phyloP scores from a whole-genome alignment of 768 basidiomycete genomes.

The Suillus occidentalis region DNA sequence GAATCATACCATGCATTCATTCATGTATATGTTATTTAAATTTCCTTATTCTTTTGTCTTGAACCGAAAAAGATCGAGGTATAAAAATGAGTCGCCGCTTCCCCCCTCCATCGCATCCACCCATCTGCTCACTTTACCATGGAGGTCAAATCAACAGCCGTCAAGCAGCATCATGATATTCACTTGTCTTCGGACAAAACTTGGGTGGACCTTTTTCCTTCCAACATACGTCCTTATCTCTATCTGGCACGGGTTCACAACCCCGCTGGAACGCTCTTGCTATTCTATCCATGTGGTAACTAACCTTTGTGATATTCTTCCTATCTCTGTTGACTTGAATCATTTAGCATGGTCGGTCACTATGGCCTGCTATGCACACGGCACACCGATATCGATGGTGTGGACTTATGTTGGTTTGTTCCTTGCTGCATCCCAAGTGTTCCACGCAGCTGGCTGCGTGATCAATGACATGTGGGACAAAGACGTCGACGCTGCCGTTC shows the following conservation, averaged over 20 bases:
- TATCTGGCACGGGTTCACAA: background rate
- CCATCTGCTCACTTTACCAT: background rate
- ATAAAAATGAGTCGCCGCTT: background rate
- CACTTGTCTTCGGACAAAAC: background rate
- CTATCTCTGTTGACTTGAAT: background rate
- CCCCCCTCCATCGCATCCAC: background rate
- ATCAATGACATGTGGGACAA: slow-evolving; percentile 1
- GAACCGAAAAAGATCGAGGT: background rate
- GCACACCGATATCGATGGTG: background rate
- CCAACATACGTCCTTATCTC: background rate
- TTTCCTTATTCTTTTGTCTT: background rate
- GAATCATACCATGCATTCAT: too few relatives aligned
- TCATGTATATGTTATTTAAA: background rate
- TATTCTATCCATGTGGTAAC: background rate
- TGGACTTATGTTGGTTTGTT: background rate
- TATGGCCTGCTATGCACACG: background rate
- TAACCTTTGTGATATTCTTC: background rate
- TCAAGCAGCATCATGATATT: background rate
- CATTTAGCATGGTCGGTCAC: background rate
- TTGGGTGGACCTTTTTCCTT: background rate
- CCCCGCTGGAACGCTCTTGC: background rate
- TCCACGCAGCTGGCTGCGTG: background rate
- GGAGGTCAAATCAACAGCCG: background rate
- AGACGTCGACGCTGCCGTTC: background rate
- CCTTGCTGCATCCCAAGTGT: background rate